phyloP scores from a whole-genome alignment of 495 filamentous ascomycete species.

The Talaromyces proteolyticus region DNA sequence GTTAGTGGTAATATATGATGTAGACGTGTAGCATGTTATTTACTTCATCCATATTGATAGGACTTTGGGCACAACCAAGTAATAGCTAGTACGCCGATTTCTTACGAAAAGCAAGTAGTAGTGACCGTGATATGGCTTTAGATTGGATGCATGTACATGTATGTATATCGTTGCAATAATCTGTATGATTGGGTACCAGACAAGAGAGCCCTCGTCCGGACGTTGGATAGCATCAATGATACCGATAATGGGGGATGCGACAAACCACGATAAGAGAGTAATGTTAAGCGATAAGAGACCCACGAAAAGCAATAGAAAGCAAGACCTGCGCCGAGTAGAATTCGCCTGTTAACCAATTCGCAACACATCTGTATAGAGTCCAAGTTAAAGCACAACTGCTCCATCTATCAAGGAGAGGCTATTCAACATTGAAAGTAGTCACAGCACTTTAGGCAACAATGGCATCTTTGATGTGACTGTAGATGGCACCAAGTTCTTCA shows the following conservation, averaged over 20 bases:
- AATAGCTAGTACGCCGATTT: too few relatives aligned
- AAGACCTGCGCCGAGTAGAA: background rate
- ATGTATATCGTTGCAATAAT: background rate
- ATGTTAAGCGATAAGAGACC: background rate
- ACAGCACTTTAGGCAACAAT: conserved; percentile 24
- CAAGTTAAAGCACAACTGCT: background rate
- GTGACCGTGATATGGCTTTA: background rate
- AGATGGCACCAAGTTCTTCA: conserved; percentile 37
- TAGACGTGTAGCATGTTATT: too few relatives aligned
- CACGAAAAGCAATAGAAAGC: background rate
- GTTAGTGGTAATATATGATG: too few relatives aligned
- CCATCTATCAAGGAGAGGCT: background rate
- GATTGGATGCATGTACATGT: background rate
- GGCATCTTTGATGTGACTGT: conserved; percentile 41
- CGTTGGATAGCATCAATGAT: background rate
- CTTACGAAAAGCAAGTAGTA: too few relatives aligned
- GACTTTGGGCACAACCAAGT: too few relatives aligned
- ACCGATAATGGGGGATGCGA: background rate
- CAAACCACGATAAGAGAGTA: background rate
- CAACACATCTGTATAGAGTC: background rate
- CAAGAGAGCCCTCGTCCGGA: background rate
- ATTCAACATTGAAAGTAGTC: background rate
- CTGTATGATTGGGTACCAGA: background rate
- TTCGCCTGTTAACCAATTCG: background rate
- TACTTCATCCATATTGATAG: too few relatives aligned